Evolutionary conservation across 371 early-diverging fungal species (phyloP), one percentile per base, ranked within the genome.

Genomic region (Mortierella sp.): DNA sequence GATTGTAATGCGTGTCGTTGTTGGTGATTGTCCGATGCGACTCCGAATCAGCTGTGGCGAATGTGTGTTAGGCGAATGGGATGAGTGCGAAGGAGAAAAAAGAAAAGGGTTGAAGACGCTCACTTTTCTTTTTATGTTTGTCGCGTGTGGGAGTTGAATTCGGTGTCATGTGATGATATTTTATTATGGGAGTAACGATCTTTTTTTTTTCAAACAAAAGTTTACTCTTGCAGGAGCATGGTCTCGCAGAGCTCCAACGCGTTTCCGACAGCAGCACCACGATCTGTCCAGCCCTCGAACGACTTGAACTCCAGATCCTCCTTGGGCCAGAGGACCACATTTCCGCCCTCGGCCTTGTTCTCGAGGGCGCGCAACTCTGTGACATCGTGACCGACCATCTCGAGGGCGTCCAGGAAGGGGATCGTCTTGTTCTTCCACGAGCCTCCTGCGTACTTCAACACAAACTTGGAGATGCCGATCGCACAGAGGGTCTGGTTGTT

Each of bases 381-480:
- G 29, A 78, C 76, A 70, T 83, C 73, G 48, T 83, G 83, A 44
- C 83, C 83, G 14, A 83, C 83, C 79, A 83, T 83, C 68, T 83
- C 83, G 11, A 83, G 70, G 11, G 83, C 83, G 19, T 83, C 83
- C 70, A 83, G 52, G 83, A 83, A 83, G 53, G 83, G 83, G 55
- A 83, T 83, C 2, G 83, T 83, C 68, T 83, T 83, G 76, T 75
- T 75, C 73, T 83, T 83, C 83, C 79, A 83, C 16, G 83, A 79
- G 2, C 83, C 83, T 4, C 73, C 66, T 24, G 76, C 73, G 43
- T 83, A 70, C 67, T 83, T 83, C 45, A 83, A 63, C 43, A 83
- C 83, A 68, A 83, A 83, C 70, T 83, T 83, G 64, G 83, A 83
- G 64, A 83, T 79, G 19, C 83, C 83, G 44, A 83, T 70, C 10